Evolutionary conservation across 1,284 basidiomycete genomes (phyloP).

Genomic region (Fomitiporia mediterranea): DNA sequence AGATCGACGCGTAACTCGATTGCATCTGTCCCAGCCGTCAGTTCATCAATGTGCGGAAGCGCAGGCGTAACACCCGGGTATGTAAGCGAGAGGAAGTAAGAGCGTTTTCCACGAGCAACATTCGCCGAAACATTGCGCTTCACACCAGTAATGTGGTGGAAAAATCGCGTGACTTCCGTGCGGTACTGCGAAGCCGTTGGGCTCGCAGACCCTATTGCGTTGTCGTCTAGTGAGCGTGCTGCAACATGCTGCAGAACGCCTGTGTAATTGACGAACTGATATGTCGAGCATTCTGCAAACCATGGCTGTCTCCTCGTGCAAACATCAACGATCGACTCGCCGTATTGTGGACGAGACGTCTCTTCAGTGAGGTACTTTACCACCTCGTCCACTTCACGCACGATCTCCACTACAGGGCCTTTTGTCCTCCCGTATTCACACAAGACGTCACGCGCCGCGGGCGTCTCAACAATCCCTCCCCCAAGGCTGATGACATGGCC

Average conservation of each 20-base stretch:
- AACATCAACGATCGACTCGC: constrained; percentile 81
- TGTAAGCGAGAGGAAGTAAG: constrained; percentile 91
- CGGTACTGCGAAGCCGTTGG: constrained; percentile 26
- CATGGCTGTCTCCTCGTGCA: constrained; percentile 81
- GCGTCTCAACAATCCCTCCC: constrained; percentile 91
- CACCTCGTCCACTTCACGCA: constrained; percentile 67
- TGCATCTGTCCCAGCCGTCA: constrained; percentile 86
- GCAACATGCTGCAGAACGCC: constrained; percentile 30
- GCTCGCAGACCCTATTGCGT: constrained; percentile 23
- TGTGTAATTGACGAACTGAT: constrained; percentile 83
- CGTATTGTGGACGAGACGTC: constrained; percentile 78
- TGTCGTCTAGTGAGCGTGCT: constrained; percentile 22
- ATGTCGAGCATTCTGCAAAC: constrained; percentile 82
- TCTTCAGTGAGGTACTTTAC: constrained; percentile 77
- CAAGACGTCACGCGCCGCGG: constrained; percentile 67
- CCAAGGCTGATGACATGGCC: constrained; percentile 88
- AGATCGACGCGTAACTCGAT: constrained; percentile 93
- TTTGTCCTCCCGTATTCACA: constrained; percentile 57
- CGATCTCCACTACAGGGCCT: constrained; percentile 70
- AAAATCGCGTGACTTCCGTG: constrained; percentile 72
- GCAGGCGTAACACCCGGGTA: constrained; percentile 83
- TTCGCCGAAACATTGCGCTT: constrained; percentile 63
- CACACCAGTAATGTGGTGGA: constrained; percentile 81
- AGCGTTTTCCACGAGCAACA: constrained; percentile 55
- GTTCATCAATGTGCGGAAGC: constrained; percentile 63